Evolutionary conservation across 2,329 filamentous ascomycete species (phyloP).

Genomic region (Cercospora nicotianae): DNA sequence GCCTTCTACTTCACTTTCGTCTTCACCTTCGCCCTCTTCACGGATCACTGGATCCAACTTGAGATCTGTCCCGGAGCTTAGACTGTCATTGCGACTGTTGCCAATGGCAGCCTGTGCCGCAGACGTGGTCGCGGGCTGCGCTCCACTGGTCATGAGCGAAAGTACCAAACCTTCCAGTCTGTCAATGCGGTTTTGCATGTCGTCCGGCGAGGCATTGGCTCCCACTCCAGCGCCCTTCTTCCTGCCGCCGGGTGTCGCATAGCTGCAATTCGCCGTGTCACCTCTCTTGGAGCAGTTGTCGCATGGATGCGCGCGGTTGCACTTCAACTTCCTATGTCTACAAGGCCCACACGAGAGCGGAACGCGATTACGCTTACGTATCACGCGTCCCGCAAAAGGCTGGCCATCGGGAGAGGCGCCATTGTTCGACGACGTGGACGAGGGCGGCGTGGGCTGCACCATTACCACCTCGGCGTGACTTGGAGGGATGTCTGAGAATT

Average conservation of each 20-base stretch:
- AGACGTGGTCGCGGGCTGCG: conserved; percentile 58
- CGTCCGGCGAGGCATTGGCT: conserved; percentile 66
- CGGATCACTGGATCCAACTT: conserved; percentile 55
- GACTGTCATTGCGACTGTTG: conserved; percentile 43
- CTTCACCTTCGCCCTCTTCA: conserved; percentile 51
- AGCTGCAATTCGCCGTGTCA: conserved; percentile 78
- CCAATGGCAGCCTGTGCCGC: conserved; percentile 57
- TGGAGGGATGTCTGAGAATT: background rate
- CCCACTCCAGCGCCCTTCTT: conserved; percentile 60
- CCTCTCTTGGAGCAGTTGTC: conserved; percentile 92
- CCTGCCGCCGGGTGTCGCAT: conserved; percentile 67
- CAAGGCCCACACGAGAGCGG: conserved; percentile 91
- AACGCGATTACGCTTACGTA: conserved; percentile 87
- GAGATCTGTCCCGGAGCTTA: conserved; percentile 43
- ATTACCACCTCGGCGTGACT: conserved; percentile 6
- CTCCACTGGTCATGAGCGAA: conserved; percentile 86
- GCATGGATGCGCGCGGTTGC: conserved; percentile 86
- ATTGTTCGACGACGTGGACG: conserved; percentile 72
- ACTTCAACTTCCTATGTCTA: conserved; percentile 93
- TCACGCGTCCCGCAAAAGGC: conserved; percentile 64
- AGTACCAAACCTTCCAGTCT: conserved; percentile 87
- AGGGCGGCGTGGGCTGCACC: conserved; percentile 66
- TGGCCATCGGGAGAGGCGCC: conserved; percentile 77
- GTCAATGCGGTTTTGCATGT: conserved; percentile 98
- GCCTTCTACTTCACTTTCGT: conserved; percentile 63